Conservation (phyloP, 169 alveolate genomes). For the Fabrea salina region DNA sequence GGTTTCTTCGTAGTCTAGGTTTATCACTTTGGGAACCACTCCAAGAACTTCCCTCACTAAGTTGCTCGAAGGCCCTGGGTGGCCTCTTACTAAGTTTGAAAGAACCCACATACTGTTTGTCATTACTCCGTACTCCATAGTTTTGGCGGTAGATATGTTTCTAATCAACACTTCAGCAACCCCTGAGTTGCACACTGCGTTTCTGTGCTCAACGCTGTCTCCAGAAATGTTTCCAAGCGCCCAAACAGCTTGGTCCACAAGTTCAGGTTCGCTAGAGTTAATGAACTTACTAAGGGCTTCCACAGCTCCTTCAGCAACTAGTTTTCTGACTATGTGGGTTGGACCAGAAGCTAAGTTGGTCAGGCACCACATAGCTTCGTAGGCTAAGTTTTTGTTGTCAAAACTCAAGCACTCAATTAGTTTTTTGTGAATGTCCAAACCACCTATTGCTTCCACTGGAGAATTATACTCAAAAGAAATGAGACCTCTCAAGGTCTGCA, state of each 20-base stretch:
- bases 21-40: not conserved
- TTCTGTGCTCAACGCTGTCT: slow-evolving; percentile 91
- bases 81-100: slow-evolving; percentile 87
- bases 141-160: not conserved
- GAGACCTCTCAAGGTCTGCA: not conserved
- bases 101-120: slow-evolving; percentile 91
- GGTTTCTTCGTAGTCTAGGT: slow-evolving; percentile 54
- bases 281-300: not conserved
- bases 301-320: not conserved
- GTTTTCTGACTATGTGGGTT: not conserved
- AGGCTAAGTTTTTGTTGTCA: not conserved
- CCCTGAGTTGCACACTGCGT: slow-evolving; percentile 84
- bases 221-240: slow-evolving; percentile 98
- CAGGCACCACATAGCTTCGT: not conserved
- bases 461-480: not conserved
- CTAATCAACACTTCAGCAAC: slow-evolving; percentile 78
- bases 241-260: slow-evolving; percentile 97
- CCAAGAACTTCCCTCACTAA: slow-evolving; percentile 37
- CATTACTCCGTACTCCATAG: slow-evolving; percentile 91
- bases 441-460: not conserved
- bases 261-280: slow-evolving; percentile 60
- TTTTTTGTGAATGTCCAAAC: not conserved
- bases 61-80: slow-evolving; percentile 82
- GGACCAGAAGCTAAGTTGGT: not conserved
- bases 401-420: not conserved